Evolutionary conservation across 257 asterid species (phyloP).

Genomic region (Solanum commersonii): DNA sequence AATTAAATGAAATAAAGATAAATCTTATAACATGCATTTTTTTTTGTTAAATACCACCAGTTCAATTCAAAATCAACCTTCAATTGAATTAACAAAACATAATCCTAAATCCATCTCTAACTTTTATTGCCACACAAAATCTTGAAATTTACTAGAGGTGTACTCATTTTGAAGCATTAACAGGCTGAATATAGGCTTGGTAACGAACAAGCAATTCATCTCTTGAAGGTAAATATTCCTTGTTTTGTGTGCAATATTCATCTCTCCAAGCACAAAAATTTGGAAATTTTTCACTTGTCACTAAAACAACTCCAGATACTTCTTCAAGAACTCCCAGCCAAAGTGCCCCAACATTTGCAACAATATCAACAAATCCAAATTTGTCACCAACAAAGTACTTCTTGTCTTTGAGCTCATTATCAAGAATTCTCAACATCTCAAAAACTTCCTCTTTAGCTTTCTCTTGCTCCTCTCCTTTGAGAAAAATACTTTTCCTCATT

Average conservation of each 20-base stretch:
- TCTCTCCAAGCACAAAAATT: conserved; percentile 1
- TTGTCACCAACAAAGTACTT: neutral
- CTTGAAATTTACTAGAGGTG: neutral
- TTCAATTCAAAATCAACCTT: neutral
- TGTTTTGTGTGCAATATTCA: neutral
- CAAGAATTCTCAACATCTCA: neutral
- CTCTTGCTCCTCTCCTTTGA: neutral
- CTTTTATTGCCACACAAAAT: neutral
- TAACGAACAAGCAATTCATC: neutral
- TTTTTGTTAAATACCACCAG: neutral
- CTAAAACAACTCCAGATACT: neutral
- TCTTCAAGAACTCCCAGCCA: neutral
- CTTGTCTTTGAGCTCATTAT: neutral
- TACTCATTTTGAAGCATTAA: neutral
- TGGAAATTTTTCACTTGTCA: neutral
- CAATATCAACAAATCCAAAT: neutral
- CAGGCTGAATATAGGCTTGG: neutral
- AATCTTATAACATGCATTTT: neutral
- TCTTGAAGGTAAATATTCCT: neutral
- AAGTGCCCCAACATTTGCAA: neutral
- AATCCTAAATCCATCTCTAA: neutral
- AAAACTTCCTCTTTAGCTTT: neutral
- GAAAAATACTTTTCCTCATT: neutral
- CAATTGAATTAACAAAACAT: neutral
- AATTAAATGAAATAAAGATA: neutral